These are phyloP conservation scores for Colletotrichum tanaceti DNA, from an alignment of 2,329 filamentous ascomycete species.

Conservation along the genomic window DNA sequence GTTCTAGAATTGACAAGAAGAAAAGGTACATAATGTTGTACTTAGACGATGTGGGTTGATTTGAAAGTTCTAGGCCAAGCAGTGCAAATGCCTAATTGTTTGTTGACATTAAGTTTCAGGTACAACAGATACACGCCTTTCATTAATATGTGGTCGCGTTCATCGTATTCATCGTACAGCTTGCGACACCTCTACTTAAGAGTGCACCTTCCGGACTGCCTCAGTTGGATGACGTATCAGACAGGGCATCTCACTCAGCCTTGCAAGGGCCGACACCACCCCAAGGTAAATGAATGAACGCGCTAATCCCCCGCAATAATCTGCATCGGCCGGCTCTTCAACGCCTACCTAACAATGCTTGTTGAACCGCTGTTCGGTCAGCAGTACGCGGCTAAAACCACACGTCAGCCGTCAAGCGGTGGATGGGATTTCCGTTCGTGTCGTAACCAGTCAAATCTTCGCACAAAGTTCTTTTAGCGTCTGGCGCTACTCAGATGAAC, in stretches of 20 bases:
- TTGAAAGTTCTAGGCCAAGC: background rate
- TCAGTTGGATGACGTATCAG: constrained; percentile 30
- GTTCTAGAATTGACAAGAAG: constrained; percentile 41
- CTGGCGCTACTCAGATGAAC: constrained; percentile 17
- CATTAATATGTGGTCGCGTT: background rate
- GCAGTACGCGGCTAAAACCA: background rate
- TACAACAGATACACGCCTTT: background rate
- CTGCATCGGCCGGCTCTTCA: background rate
- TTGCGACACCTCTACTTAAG: background rate
- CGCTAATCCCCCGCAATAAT: constrained; percentile 26
- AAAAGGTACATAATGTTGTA: constrained; percentile 38
- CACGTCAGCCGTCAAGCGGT: background rate
- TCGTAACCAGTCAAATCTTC: background rate
- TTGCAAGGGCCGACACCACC: constrained; percentile 5
- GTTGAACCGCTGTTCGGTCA: background rate
- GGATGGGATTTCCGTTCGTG: background rate
- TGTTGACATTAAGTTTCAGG: background rate
- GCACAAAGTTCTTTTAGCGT: background rate
- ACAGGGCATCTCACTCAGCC: constrained; percentile 24
- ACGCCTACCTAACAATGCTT: constrained; percentile 18
- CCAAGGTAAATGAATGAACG: constrained; percentile 2
- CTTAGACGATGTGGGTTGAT: background rate
- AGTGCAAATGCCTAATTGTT: background rate
- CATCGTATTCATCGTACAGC: background rate
- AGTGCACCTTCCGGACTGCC: background rate